These are phyloP conservation scores for Mrakia gelida DNA, from an alignment of 768 basidiomycete species.

Conservation along the genomic window DNA sequence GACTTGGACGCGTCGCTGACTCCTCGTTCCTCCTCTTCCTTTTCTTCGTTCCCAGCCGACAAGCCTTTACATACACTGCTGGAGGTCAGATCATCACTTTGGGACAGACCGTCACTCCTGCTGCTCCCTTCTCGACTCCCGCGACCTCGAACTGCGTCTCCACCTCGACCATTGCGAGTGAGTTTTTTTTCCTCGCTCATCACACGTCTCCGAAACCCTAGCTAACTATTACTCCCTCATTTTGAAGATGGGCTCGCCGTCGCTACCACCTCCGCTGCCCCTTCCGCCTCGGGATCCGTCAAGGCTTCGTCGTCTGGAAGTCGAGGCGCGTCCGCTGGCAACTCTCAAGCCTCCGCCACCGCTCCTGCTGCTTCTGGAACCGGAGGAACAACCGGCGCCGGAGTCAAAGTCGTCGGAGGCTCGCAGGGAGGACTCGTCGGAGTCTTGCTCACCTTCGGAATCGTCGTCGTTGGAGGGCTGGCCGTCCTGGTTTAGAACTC, in stretches of 20 bases:
- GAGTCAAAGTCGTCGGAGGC: neutral
- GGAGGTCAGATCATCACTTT: too few relatives aligned
- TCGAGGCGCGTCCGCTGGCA: neutral
- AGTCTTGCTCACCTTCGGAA: neutral
- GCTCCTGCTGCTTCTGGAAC: neutral
- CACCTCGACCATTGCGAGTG: too few relatives aligned
- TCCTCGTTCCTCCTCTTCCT: too few relatives aligned
- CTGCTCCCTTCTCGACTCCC: slow-evolving; percentile 51
- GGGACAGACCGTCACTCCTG: slow-evolving; percentile 55
- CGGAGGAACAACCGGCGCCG: neutral
- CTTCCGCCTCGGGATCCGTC: neutral
- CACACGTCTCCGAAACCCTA: neutral
- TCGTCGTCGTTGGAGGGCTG: slow-evolving; percentile 1
- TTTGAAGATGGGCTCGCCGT: too few relatives aligned
- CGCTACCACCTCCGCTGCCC: too few relatives aligned
- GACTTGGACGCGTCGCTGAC: neutral
- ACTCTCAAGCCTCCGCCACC: neutral
- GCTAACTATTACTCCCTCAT: neutral
- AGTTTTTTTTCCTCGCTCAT: neutral
- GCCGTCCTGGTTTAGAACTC: neutral
- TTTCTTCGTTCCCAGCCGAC: too few relatives aligned
- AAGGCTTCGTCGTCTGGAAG: neutral
- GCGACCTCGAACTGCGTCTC: slow-evolving; percentile 33
- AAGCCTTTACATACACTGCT: too few relatives aligned
- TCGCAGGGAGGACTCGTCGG: neutral